Evolutionary conservation across 2,329 filamentous ascomycete species (phyloP).

Genomic region (Colletotrichum zoysiae): DNA sequence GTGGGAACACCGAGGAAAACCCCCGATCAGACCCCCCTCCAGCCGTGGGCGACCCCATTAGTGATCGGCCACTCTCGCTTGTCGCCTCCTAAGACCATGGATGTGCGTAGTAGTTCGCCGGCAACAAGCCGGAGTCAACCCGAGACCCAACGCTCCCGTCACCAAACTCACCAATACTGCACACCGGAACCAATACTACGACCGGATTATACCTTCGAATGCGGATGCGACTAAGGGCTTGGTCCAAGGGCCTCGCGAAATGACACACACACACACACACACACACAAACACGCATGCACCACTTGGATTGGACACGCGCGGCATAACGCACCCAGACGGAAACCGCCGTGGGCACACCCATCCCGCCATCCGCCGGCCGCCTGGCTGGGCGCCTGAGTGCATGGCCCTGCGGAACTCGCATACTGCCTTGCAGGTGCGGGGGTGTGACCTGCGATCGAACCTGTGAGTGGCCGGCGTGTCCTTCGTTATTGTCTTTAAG

Average conservation of each 20-base stretch:
- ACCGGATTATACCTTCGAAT: slow-evolving; percentile 38
- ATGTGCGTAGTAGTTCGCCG: slow-evolving; percentile 23
- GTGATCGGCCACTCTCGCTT: slow-evolving; percentile 19
- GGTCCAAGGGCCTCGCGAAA: slow-evolving; percentile 36
- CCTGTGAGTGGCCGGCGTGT: slow-evolving; percentile 27
- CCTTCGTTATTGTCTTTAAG: slow-evolving; percentile 22
- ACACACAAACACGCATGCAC: slow-evolving; percentile 34
- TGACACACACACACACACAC: slow-evolving; percentile 26
- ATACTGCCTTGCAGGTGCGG: slow-evolving; percentile 20
- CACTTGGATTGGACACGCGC: slow-evolving; percentile 28
- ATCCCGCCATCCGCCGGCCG: slow-evolving; percentile 35
- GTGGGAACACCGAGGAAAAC: neutral
- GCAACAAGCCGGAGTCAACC: slow-evolving; percentile 19
- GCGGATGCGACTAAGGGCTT: slow-evolving; percentile 36
- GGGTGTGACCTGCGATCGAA: neutral
- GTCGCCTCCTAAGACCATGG: slow-evolving; percentile 32
- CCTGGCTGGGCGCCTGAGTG: slow-evolving; percentile 32
- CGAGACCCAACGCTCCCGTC: slow-evolving; percentile 11
- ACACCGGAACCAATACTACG: slow-evolving; percentile 25
- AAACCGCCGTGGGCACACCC: slow-evolving; percentile 23
- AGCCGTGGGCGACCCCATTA: neutral
- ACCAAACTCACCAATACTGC: neutral
- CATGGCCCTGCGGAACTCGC: slow-evolving; percentile 15
- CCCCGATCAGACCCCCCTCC: slow-evolving; percentile 16
- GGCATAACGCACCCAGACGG: slow-evolving; percentile 20